These are phyloP conservation scores for Gossypium australe DNA, from an alignment of 345 rosid genomes.

Conservation along the genomic window DNA sequence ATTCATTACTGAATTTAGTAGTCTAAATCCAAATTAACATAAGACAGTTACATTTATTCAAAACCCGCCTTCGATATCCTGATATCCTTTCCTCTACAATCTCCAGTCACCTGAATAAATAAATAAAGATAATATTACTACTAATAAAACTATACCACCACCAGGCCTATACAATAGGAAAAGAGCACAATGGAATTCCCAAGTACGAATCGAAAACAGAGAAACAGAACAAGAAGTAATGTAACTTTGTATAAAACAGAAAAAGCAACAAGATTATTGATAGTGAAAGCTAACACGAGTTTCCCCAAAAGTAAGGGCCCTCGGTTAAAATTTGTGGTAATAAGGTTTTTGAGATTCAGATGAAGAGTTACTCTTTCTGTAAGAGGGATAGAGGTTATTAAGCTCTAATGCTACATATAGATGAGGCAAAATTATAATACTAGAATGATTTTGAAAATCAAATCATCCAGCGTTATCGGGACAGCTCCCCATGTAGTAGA, in stretches of 20 bases:
- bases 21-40: background rate
- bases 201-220: too few relatives aligned
- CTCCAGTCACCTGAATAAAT: slow-evolving; percentile 2
- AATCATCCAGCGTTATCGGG: background rate
- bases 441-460: background rate
- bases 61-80: background rate
- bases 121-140: background rate
- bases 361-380: background rate
- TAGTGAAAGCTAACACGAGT: background rate
- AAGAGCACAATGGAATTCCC: too few relatives aligned
- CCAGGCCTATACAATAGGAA: too few relatives aligned
- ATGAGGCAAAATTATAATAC: background rate
- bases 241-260: background rate
- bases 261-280: too few relatives aligned
- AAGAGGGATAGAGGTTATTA: background rate
- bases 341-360: background rate
- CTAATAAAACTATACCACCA: background rate
- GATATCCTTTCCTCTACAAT: background rate
- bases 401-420: background rate
- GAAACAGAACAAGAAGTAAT: background rate
- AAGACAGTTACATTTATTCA: slow-evolving; percentile 8
- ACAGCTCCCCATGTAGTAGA: background rate
- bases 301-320: background rate
- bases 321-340: background rate
- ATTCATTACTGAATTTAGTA: background rate